A percentile compares a stretch with the other conserved stretches of the same genome.
Conservation (phyloP, 116 monocot species). For the Cymodocea nodosa region DNA sequence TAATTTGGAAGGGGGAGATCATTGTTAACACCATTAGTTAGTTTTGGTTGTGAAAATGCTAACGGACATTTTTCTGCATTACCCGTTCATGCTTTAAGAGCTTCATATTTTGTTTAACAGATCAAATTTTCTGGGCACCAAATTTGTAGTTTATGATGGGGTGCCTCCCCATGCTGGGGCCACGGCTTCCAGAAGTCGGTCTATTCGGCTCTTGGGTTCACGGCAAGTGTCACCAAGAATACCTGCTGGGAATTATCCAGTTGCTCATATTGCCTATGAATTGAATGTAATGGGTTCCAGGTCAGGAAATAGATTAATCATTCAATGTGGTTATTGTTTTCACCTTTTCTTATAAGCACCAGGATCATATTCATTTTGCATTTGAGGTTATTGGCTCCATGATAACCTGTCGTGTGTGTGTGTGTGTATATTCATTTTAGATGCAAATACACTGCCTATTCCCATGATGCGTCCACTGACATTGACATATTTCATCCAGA, state of each 20-base stretch:
- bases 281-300: slow-evolving; percentile 83
- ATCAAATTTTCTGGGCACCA: slow-evolving; percentile 91
- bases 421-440: too few relatives aligned
- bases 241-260: slow-evolving; percentile 68
- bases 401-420: too few relatives aligned
- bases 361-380: neutral
- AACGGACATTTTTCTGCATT: neutral
- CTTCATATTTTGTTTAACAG: slow-evolving; percentile 16
- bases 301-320: slow-evolving; percentile 12
- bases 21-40: too few relatives aligned
- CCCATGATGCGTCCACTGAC: too few relatives aligned
- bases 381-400: too few relatives aligned
- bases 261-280: slow-evolving; percentile 66
- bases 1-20: too few relatives aligned
- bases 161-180: slow-evolving; percentile 61
- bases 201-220: slow-evolving; percentile 40
- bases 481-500: slow-evolving; percentile 18
- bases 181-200: slow-evolving; percentile 29
- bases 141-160: slow-evolving; percentile 78
- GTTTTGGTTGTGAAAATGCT: too few relatives aligned
- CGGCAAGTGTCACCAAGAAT: slow-evolving; percentile 64
- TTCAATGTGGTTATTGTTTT: too few relatives aligned
- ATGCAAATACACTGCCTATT: too few relatives aligned
- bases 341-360: neutral
- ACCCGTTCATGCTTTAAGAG: neutral